Evolutionary conservation across 2,329 filamentous ascomycete genomes (phyloP), one percentile per base, ranked within the genome.

Genomic region (Monilinia fructigena): DNA sequence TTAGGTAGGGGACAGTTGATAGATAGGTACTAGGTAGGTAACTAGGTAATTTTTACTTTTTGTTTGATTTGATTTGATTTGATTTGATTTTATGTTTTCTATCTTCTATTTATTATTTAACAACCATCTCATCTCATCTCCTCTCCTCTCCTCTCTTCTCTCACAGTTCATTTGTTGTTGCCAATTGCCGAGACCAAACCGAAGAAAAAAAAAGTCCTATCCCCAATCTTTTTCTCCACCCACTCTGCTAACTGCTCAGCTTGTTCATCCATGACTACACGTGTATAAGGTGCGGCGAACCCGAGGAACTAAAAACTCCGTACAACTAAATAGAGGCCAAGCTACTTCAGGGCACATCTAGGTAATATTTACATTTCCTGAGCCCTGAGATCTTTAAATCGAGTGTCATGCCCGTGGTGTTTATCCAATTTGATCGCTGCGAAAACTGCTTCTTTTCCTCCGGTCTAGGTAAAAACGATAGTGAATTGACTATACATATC

Each of bases 321-420:
- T 31, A 55, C 61, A 56, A 63, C 26, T 45, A 55, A 52, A 56
- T 63, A 56, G 42, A 63, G 38, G 35, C 42, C 61, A 56, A 54
- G 61, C 61, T 45, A 54, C 53, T 42, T 47, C 45, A 65, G 38
- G 11, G 11, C 23, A 47, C 23, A 26, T 58, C 45, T 23, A 45
- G n/a, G 28, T 58, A 26, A 47, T 65, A 60, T 20, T 38, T 50
- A 23, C 18, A 60, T 7, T 38, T 38, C 16, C 18, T 16, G 35
- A 63, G 6, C 47, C 45, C 12, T 59, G 16, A 38, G 48, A 35
- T 59, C 16, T 42, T 48, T 45, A 38, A 59, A 50, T 56, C 31
- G 23, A 56, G 50, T 66, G 58, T 35, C 66, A 67, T 69, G 67
- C 63, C 47, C 47, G 65, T 40, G 42, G 50, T 65, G 59, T 60